A percentile compares a stretch with the other conserved stretches of the same genome.
Evolutionary conservation across 352 stramenopile genomes (phyloP).

Genomic region (Pythium utonaiense): DNA sequence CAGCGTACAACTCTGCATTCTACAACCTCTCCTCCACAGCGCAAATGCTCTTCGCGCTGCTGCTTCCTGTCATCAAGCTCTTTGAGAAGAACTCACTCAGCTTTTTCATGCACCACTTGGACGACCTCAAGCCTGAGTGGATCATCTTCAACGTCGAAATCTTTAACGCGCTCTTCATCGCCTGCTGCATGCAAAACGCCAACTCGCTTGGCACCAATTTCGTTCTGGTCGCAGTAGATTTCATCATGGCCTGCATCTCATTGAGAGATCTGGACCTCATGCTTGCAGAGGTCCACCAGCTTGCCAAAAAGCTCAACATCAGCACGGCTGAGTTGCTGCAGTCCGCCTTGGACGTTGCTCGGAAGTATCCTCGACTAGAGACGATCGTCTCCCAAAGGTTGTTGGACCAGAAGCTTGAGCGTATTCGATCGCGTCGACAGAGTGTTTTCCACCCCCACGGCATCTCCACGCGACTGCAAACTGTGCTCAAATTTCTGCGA

Average conservation of each 20-base stretch:
- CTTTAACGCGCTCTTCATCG: slow-evolving; percentile 38
- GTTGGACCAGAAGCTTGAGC: too few relatives aligned
- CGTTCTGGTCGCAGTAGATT: slow-evolving; percentile 24
- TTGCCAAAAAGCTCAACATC: not conserved
- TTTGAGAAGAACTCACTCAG: slow-evolving; percentile 31
- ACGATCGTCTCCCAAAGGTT: not conserved
- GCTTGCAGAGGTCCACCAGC: not conserved
- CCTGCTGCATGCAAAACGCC: slow-evolving; percentile 30
- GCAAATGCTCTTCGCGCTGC: slow-evolving; percentile 24
- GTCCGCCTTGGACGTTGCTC: not conserved
- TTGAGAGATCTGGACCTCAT: slow-evolving; percentile 21
- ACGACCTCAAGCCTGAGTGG: slow-evolving; percentile 32
- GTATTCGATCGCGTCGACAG: not conserved
- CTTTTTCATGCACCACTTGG: slow-evolving; percentile 8
- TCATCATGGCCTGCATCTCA: slow-evolving; percentile 21
- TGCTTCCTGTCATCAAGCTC: slow-evolving; percentile 38
- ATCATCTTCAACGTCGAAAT: slow-evolving; percentile 43
- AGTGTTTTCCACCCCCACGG: too few relatives aligned
- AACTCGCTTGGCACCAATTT: slow-evolving; percentile 19
- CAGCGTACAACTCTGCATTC: slow-evolving; percentile 30
- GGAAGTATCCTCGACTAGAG: not conserved
- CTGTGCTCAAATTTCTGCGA: too few relatives aligned
- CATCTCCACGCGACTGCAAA: too few relatives aligned
- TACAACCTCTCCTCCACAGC: slow-evolving; percentile 13
- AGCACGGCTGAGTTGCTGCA: not conserved